Evolutionary conservation across 208 protist species (phyloP), one percentile per base, ranked within the genome.

Genomic region (Wallacemonas sp.): DNA sequence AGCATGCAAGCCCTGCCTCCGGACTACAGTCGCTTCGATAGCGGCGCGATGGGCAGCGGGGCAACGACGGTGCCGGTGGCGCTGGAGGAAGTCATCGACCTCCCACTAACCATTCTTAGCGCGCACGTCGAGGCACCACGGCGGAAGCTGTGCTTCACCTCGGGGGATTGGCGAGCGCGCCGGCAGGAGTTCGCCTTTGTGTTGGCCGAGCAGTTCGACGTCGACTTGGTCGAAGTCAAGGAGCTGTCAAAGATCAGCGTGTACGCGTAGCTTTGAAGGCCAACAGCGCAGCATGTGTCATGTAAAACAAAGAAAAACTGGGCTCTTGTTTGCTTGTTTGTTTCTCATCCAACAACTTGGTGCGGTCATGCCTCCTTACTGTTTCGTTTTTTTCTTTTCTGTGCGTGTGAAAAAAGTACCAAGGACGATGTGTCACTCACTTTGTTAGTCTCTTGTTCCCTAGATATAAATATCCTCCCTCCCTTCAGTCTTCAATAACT

Each of bases 191-290:
- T 89, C 12, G 54, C 45, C 32, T 73, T 61, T 21, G 59, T 79
- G 26, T 33, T 92, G 34, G 26, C 60, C 53, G 57, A 86, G 50
- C 69, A 82, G 36, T 89, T 87, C 60, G 30, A 64, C 0, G 78
- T 89, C 21, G 65, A 71, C 13, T 36, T 86, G 9, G 73, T 73
- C 6, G 46, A 82, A 32, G 75, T 79, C 17, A 32, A 65, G 17
- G 46, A 59, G 26, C 64, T 88, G 3, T n/a, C 30, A 33, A 34
- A 57, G 8, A 21, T 32, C 8, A 21, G 44, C 17, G 44, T 12
- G 27, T 52, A 55, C 24, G 29, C 27, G 19, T 59, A 48, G 36
- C 26, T n/a, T n/a, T n/a, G n/a, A n/a, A n/a, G n/a, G n/a, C n/a
- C n/a, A n/a, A n/a, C n/a, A n/a, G n/a, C n/a, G n/a, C n/a, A n/a